These are phyloP conservation scores for Aspergillus kassunensis DNA, from an alignment of 495 filamentous ascomycete genomes.

Conservation along the genomic window DNA sequence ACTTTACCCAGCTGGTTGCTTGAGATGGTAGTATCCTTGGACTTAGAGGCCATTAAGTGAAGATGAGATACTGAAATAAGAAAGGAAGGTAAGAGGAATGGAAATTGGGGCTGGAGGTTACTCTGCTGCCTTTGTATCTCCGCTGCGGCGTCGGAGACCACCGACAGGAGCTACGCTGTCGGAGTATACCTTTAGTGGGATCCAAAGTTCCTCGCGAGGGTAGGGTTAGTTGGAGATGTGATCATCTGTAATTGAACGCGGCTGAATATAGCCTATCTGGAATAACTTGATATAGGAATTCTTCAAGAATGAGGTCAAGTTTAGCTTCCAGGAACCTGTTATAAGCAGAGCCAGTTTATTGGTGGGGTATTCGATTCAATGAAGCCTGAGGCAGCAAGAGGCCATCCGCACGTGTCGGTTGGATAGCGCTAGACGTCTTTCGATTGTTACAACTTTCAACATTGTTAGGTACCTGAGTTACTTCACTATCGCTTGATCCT, in stretches of 20 bases:
- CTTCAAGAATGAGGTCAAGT: not conserved
- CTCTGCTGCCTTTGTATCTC: constrained; percentile 26
- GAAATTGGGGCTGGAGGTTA: not conserved
- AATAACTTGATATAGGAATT: not conserved
- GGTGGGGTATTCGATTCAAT: not conserved
- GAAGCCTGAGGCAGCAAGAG: constrained; percentile 10
- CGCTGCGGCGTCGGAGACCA: constrained; percentile 34
- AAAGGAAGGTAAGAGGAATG: constrained; percentile 1
- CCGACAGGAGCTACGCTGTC: constrained; percentile 29
- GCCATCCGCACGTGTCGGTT: constrained; percentile 13
- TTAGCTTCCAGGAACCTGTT: constrained; percentile 8
- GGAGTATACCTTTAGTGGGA: constrained; percentile 35
- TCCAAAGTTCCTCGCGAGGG: not conserved
- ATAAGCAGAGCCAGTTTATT: not conserved
- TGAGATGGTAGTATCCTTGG: constrained; percentile 7
- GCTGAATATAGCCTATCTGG: not conserved
- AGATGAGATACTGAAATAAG: not conserved
- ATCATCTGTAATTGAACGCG: not conserved
- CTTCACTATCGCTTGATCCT: not conserved
- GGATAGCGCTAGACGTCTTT: not conserved
- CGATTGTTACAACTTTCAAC: not conserved
- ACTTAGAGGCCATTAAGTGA: constrained; percentile 27
- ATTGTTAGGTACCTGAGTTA: not conserved
- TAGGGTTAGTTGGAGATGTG: not conserved
- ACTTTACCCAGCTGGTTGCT: constrained; percentile 24